phyloP scores from a whole-genome alignment of 2,329 filamentous ascomycete genomes.

The Xylaria sp. region DNA sequence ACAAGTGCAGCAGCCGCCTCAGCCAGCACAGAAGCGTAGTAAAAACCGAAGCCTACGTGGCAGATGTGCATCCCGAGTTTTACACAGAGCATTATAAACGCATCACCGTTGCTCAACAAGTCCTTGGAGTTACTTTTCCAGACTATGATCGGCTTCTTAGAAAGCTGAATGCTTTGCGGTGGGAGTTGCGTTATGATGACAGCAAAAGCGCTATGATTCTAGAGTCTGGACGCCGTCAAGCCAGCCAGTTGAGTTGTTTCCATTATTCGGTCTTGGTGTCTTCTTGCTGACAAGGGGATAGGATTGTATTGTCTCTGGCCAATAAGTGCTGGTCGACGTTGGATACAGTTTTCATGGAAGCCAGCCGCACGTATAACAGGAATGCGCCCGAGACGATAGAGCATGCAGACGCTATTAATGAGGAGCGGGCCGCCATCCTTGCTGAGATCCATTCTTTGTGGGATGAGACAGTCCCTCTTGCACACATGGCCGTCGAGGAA shows the following conservation, averaged over 20 bases:
- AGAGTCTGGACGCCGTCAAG: constrained; percentile 28
- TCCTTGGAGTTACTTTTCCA: constrained; percentile 12
- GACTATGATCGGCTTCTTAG: constrained; percentile 31
- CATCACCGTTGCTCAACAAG: background rate
- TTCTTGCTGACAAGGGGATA: constrained; percentile 11
- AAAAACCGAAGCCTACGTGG: background rate
- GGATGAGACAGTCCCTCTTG: constrained; percentile 40
- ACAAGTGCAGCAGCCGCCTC: constrained; percentile 3
- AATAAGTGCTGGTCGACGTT: constrained; percentile 27
- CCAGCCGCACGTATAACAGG: constrained; percentile 14
- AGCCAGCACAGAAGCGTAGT: constrained; percentile 1
- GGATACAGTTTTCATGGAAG: constrained; percentile 25
- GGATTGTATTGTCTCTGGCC: constrained; percentile 29
- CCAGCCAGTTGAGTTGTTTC: constrained; percentile 31
- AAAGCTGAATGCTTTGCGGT: constrained; percentile 29
- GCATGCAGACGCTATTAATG: constrained; percentile 14
- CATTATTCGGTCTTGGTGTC: background rate
- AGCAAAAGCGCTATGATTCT: constrained; percentile 21
- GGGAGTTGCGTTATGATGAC: constrained; percentile 23
- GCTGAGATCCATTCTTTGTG: constrained; percentile 38
- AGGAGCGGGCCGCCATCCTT: constrained; percentile 29
- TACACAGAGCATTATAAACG: background rate
- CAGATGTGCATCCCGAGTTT: background rate
- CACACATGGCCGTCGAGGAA: constrained; percentile 39
- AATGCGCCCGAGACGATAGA: background rate